Base-by-base conservation (phyloP, 176 grass and related monocot genomes). In the Aegilops umbellulata region DNA sequence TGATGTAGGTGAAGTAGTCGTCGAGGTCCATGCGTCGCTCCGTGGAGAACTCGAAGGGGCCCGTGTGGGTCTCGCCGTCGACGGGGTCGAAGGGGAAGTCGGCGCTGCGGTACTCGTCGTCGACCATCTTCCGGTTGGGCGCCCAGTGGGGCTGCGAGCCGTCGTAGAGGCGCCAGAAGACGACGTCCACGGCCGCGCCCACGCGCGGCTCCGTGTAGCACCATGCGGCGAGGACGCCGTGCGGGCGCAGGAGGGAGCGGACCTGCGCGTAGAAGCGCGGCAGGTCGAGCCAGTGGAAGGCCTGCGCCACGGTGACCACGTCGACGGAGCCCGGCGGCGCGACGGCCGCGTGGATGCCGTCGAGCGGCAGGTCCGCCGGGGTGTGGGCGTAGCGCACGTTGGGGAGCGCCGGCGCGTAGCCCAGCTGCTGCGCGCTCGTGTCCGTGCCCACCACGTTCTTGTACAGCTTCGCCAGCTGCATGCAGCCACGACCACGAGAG, bases 211-310 rank as follows among this genome's bases (percentile, higher is more conserved):
- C 86, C 10, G 89, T 95, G 85, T 98, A 95, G 88, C 96, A 98
- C 96, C 96, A 98, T 8, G 83, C 89, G 14, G 96, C 96, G 76
- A 98, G 85, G 67, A 98, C 83, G 3, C 95, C 95, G 12, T 46
- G 44, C 7, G 85, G 68, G 79, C 80, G 85, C 17, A 95, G 91
- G 10, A 98, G 35, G 38, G 91, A 89, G 44, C 80, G 65, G 1
- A 17, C 58, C 87, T 94, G 88, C 46, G 51, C 69, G 76, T 98
- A 95, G 89, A 98, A 95, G 65, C 27, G 68, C 11, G 93, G 85
- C 14, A 91, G 95, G 88, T 98, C 74, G 74, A 98, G 80, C 93
- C 95, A 95, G 90, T 98, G 96, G 88, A 98, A 82, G 22, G 96
- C 88, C 86, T 95, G 96, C 69, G 91, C 96, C 35, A 95, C 93